phyloP scores from a whole-genome alignment of 1,284 basidiomycete species.

The Porodaedalea pini region DNA sequence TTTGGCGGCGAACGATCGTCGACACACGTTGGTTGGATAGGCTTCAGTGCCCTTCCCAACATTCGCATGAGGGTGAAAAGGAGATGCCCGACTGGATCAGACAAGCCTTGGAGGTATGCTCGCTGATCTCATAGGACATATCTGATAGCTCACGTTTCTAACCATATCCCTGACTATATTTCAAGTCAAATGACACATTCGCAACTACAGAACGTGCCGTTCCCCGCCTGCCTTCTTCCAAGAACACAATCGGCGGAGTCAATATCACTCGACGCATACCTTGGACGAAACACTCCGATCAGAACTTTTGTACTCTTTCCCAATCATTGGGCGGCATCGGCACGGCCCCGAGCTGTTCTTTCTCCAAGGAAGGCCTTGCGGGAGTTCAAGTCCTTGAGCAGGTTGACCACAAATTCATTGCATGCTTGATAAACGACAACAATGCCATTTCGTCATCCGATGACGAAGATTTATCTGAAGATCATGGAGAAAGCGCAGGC shows the following conservation, averaged over 20 bases:
- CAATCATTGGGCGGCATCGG: not conserved
- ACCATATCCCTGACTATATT: not conserved
- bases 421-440: conserved; percentile 49
- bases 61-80: not conserved
- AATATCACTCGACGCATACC: not conserved
- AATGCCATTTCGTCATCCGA: conserved; percentile 21
- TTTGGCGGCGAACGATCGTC: conserved; percentile 25
- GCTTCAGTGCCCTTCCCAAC: not conserved
- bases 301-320: conserved; percentile 1
- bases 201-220: conserved; percentile 40
- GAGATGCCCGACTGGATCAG: conserved; percentile 50
- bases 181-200: conserved; percentile 52
- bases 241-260: not conserved
- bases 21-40: conserved; percentile 26
- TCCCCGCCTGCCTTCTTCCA: conserved; percentile 32
- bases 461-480: conserved; percentile 12
- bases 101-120: conserved; percentile 44
- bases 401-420: conserved; percentile 87
- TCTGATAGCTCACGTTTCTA: not conserved
- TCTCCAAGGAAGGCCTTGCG: conserved; percentile 51
- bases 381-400: conserved; percentile 68
- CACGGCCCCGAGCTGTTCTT: conserved; percentile 32
- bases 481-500: conserved; percentile 1
- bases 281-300: not conserved
- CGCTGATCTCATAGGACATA: conserved; percentile 12